Evolutionary conservation across 2,329 filamentous ascomycete genomes (phyloP), one percentile per base, ranked within the genome.

Genomic region (Trichoderma breve): DNA sequence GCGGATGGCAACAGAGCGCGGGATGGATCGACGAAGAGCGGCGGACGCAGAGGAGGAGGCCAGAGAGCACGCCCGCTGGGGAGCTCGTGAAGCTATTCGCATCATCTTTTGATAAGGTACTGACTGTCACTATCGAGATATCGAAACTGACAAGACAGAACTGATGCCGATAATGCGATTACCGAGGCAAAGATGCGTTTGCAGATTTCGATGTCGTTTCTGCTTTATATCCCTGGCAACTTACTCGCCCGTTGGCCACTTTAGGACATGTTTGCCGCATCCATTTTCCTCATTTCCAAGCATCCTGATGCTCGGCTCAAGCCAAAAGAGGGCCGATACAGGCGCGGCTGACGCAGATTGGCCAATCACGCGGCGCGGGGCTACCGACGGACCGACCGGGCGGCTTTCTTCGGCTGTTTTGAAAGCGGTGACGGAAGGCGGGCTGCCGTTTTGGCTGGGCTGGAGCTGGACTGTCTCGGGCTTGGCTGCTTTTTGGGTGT

Each of bases 341-440:
- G 53, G 53, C 63, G 30, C 62, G 62, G 70, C 30, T 30, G 62
- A 76, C 73, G 70, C 36, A 72, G 32, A 80, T 80, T 80, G 79
- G 47, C 78, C 79, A 80, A 79, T 79, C 21, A 30, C 53, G 58
- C 68, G 60, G 66, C 74, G 74, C 58, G 74, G 74, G 71, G 65
- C 62, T 61, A 63, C 72, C 73, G 65, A 64, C 66, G 71, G 70
- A 60, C 75, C 76, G 78, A 75, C 75, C 75, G 26, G 66, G 74
- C 80, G 80, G 80, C 76, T 81, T 79, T 76, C 75, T 76, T 81
- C 80, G 80, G 80, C 79, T 81, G 78, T 78, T 58, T 4, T 3
- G 28, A 58, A 36, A 32, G 68, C 69, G 68, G 68, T 71, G 68
- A 73, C 62, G 61, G 53, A 64, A n/a, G 55, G 24, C 47, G 47